A percentile compares a stretch with the other conserved stretches of the same genome.
phyloP scores from a whole-genome alignment of 345 rosid species.

The Acer yangbiense region DNA sequence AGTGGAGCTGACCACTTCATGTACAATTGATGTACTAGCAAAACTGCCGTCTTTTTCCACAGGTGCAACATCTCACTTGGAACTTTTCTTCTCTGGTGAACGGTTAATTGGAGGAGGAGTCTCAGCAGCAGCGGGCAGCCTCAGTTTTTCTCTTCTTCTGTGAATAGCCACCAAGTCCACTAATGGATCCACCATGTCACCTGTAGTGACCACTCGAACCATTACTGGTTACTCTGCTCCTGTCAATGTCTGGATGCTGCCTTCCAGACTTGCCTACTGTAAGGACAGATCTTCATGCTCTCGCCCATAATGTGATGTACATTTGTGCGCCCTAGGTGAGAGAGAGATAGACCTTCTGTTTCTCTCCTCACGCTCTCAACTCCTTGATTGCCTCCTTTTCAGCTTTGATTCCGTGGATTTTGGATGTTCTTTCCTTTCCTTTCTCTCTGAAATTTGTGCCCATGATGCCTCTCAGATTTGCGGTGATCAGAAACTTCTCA shows the following conservation, averaged over 20 bases:
- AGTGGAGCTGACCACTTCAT: conserved; percentile 43
- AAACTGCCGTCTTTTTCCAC: conserved; percentile 30
- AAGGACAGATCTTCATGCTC: conserved; percentile 43
- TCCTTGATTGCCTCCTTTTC: conserved; percentile 74
- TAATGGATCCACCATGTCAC: conserved; percentile 50
- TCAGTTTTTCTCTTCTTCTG: conserved; percentile 85
- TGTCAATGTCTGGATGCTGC: conserved; percentile 46
- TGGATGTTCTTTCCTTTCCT: conserved; percentile 50
- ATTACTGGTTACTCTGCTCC: conserved; percentile 40
- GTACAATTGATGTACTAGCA: conserved; percentile 40
- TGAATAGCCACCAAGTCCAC: conserved; percentile 96
- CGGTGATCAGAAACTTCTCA: conserved; percentile 34
- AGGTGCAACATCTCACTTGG: conserved; percentile 81
- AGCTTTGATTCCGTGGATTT: conserved; percentile 49
- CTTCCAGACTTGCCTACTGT: conserved; percentile 48
- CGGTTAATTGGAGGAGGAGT: conserved; percentile 68
- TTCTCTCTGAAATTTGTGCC: conserved; percentile 40
- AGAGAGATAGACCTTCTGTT: conserved; percentile 57
- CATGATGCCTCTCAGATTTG: conserved; percentile 34
- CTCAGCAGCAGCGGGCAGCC: conserved; percentile 53
- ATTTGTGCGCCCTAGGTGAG: conserved; percentile 53
- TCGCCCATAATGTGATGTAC: conserved; percentile 41
- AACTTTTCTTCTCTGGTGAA: conserved; percentile 71
- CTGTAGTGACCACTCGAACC: conserved; percentile 54
- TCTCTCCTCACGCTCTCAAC: conserved; percentile 57